Evolutionary conservation across 768 basidiomycete genomes (phyloP).

Genomic region (Pulveroboletus frians): DNA sequence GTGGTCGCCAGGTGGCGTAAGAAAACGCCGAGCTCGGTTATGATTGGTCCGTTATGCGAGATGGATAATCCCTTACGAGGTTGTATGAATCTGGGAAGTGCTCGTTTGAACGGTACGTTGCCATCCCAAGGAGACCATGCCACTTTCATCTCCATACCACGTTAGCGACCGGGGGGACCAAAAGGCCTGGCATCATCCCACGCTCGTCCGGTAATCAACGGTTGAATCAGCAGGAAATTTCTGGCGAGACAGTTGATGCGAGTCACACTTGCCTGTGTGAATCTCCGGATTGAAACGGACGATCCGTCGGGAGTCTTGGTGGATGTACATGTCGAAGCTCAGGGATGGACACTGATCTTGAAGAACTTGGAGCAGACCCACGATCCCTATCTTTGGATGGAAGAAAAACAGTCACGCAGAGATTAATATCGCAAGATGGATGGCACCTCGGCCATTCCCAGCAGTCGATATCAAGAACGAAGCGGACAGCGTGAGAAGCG

Average conservation of each 20-base stretch:
- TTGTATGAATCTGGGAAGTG: slow-evolving; percentile 13
- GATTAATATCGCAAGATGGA: slow-evolving; percentile 1
- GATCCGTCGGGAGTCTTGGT: neutral
- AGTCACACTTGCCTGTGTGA: neutral
- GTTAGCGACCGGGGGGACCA: neutral
- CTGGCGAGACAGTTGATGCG: neutral
- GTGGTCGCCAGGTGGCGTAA: neutral
- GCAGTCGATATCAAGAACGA: slow-evolving; percentile 3
- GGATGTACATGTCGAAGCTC: neutral
- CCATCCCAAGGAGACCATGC: neutral
- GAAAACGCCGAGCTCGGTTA: neutral
- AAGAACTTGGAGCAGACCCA: neutral
- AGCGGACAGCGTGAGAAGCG: slow-evolving; percentile 3
- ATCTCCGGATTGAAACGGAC: neutral
- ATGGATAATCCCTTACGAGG: neutral
- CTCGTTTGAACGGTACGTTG: neutral
- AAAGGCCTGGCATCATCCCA: slow-evolving; percentile 1
- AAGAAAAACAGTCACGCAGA: neutral
- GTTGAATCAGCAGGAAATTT: neutral
- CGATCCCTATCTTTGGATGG: slow-evolving; percentile 13
- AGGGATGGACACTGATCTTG: slow-evolving; percentile 8
- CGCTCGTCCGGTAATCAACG: neutral
- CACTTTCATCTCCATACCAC: slow-evolving; percentile 5
- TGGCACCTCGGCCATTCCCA: slow-evolving; percentile 7
- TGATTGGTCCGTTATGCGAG: neutral